phyloP scores from a whole-genome alignment of 768 basidiomycete species.

The Suillus luteus region DNA sequence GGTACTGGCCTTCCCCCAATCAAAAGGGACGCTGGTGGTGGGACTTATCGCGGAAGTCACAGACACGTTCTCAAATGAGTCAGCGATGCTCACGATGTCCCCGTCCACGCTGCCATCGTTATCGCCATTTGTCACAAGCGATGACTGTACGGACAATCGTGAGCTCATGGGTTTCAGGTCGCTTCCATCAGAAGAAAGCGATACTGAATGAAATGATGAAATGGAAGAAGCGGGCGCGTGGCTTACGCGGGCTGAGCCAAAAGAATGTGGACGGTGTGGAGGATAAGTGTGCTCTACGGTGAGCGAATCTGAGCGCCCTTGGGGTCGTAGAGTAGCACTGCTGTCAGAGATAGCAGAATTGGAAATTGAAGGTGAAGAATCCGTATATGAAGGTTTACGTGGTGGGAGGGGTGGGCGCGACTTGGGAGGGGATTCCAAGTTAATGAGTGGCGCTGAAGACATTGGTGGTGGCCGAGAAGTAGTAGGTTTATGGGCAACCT shows the following conservation, averaged over 20 bases:
- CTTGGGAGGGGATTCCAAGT: slow-evolving; percentile 53
- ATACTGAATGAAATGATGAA: slow-evolving; percentile 84
- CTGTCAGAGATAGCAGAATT: slow-evolving; percentile 20
- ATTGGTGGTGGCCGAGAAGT: slow-evolving; percentile 10
- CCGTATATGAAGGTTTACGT: slow-evolving; percentile 57
- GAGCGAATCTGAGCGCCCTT: slow-evolving; percentile 47
- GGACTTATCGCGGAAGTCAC: slow-evolving; percentile 56
- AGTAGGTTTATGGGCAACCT: slow-evolving; percentile 15
- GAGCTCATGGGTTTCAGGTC: slow-evolving; percentile 23
- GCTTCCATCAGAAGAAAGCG: slow-evolving; percentile 66
- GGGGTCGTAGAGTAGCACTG: slow-evolving; percentile 28
- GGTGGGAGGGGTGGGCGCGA: slow-evolving; percentile 64
- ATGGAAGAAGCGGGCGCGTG: slow-evolving; percentile 71
- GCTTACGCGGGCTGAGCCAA: slow-evolving; percentile 35
- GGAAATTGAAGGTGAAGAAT: slow-evolving; percentile 37
- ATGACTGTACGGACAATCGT: slow-evolving; percentile 24
- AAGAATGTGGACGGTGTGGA: slow-evolving; percentile 41
- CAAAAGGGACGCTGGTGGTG: slow-evolving; percentile 44
- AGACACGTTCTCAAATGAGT: slow-evolving; percentile 74
- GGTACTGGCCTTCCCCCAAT: slow-evolving; percentile 52
- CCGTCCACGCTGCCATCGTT: slow-evolving; percentile 37
- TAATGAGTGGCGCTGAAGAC: slow-evolving; percentile 50
- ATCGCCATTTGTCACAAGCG: slow-evolving; percentile 49
- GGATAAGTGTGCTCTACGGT: slow-evolving; percentile 65
- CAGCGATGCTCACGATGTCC: slow-evolving; percentile 61